Evolutionary conservation across 2,329 filamentous ascomycete genomes (phyloP).

Genomic region (Cordyceps javanica): DNA sequence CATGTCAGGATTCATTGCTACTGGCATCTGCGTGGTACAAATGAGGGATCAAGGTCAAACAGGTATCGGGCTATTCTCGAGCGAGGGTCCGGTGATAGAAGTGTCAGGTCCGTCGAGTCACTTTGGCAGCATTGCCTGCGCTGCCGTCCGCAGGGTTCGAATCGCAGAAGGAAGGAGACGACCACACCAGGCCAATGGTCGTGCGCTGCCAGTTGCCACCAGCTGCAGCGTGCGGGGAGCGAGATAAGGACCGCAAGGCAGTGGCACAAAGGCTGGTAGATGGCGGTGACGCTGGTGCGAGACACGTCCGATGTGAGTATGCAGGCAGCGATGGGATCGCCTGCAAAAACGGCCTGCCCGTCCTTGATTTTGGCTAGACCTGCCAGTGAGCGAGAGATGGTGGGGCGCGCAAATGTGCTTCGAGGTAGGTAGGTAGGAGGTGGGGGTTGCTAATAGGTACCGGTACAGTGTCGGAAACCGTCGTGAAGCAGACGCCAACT

Average conservation of each 20-base stretch:
- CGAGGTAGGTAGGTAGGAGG: too few relatives aligned
- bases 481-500: too few relatives aligned
- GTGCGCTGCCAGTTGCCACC: conserved; percentile 4
- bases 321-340: conserved; percentile 6
- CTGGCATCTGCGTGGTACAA: not conserved
- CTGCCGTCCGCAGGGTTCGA: not conserved
- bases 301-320: conserved; percentile 6
- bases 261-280: conserved; percentile 3
- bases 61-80: not conserved
- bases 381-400: not conserved
- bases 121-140: not conserved
- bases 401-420: conserved; percentile 10
- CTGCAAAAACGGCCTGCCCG: not conserved
- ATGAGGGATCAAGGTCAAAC: not conserved
- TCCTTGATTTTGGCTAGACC: not conserved
- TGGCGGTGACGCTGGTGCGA: conserved; percentile 9
- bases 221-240: not conserved
- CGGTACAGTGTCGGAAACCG: not conserved
- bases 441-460: not conserved
- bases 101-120: not conserved
- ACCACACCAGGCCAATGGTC: not conserved
- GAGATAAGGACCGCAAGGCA: not conserved
- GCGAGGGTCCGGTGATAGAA: not conserved
- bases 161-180: not conserved
- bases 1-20: conserved; percentile 25